A percentile compares a stretch with the other conserved stretches of the same genome.
Conservation (phyloP, 1,284 basidiomycete species). For the Veloboletus limbatus region DNA sequence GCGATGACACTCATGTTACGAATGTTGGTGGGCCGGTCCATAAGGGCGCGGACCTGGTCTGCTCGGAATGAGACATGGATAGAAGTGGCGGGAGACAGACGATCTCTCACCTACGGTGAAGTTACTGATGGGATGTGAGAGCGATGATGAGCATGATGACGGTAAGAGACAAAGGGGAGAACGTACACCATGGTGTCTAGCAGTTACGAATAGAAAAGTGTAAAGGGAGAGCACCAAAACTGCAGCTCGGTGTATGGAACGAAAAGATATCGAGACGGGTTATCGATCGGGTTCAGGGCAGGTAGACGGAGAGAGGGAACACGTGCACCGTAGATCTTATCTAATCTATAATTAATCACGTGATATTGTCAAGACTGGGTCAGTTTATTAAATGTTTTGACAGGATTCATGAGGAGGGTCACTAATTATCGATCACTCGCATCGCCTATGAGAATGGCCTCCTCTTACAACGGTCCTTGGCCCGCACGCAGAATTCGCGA, state of each 20-base stretch:
- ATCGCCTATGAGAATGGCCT: conserved; percentile 24
- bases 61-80: conserved; percentile 18
- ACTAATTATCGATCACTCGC: conserved; percentile 25
- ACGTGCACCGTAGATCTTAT: conserved; percentile 13
- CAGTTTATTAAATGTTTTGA: conserved; percentile 16
- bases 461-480: conserved; percentile 48
- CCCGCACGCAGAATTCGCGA: conserved; percentile 68
- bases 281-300: conserved; percentile 38
- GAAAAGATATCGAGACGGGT: conserved; percentile 10
- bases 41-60: conserved; percentile 89
- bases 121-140: conserved; percentile 54
- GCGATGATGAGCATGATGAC: conserved; percentile 38
- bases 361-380: conserved; percentile 20
- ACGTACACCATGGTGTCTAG: conserved; percentile 77
- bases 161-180: conserved; percentile 11
- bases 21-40: conserved; percentile 91
- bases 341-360: conserved; percentile 22
- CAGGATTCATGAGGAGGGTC: conserved; percentile 10
- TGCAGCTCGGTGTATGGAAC: conserved; percentile 12
- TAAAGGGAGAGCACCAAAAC: conserved; percentile 27
- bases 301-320: conserved; percentile 11
- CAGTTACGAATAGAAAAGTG: conserved; percentile 39
- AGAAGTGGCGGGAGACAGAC: background rate
- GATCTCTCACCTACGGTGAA: conserved; percentile 79
- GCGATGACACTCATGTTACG: conserved; percentile 99